Base-by-base conservation (phyloP, 2,329 filamentous ascomycete species). In the Aureobasidium leucospermi region DNA sequence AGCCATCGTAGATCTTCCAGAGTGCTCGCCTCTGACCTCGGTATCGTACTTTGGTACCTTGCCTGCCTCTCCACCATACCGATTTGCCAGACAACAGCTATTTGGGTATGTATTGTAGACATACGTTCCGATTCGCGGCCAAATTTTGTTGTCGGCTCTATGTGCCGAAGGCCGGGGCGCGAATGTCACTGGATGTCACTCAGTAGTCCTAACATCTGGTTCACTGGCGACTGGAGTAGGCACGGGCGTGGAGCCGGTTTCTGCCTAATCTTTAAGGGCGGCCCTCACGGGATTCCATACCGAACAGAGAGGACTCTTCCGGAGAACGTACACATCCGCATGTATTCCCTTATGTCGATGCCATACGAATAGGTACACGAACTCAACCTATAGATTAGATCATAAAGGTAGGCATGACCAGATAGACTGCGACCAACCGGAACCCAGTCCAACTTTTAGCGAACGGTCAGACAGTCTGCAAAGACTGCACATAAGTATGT, bases 121-220 rank as follows among this genome's bases (percentile, higher is more conserved):
- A 41, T 13, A 6, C 34, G 28, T 34, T 7, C 38, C 51, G 51
- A 55, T 55, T 15, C 29, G 34, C 29, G n/a, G 38, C 29, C 51
- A 23, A 43, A 55, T 31, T 43, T 13, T 23, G n/a, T n/a, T 31
- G n/a, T 19, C 51, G 51, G 36, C 23, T 28, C 16, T 29, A 31
- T 39, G 19, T 23, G 51, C 28, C 51, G 38, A 42, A 9, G 13
- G n/a, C 28, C 16, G 38, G 49, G n/a, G 38, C 13, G 8, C 23
- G 49, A n/a, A 53, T 53, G 51, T 53, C 51, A 53, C 51, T 43
- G 51, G 28, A 53, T 53, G 38, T 53, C 51, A 53, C 51, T n/a
- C 8, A 13, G 34, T 23, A 23, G 23, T 23, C 34, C n/a, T 15
- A 34, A 28, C 38, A 34, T 32, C 10, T 53, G 38, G 45, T 47